These are phyloP conservation scores for Tuber indicum DNA, from an alignment of 495 filamentous ascomycete species.

Conservation along the genomic window DNA sequence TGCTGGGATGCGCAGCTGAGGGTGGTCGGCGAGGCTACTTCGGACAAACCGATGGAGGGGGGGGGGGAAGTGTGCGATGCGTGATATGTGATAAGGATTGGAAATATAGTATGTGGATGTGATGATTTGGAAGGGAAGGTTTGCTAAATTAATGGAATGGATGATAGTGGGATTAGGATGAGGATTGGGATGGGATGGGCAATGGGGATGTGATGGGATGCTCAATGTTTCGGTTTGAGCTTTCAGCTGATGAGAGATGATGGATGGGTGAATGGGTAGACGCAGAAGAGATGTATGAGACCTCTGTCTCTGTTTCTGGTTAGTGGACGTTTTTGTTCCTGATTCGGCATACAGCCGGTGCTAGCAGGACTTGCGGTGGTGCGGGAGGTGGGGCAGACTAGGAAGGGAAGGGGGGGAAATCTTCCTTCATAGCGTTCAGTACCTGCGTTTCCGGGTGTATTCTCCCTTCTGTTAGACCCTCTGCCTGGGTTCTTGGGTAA, in stretches of 20 bases:
- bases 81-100: neutral
- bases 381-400: neutral
- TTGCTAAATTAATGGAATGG: neutral
- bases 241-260: neutral
- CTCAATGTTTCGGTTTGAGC: conserved; percentile 5
- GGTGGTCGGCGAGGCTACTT: neutral
- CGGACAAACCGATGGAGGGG: neutral
- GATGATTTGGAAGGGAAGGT: neutral
- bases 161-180: neutral
- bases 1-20: neutral
- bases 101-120: neutral
- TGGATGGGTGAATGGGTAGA: neutral
- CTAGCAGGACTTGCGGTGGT: neutral
- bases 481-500: neutral
- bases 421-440: conserved; percentile 3
- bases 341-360: neutral
- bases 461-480: neutral
- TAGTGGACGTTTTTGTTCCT: neutral
- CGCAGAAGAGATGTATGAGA: neutral
- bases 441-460: neutral
- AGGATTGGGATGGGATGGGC: neutral
- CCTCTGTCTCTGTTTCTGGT: neutral
- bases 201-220: neutral
- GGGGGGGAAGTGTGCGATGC: neutral
- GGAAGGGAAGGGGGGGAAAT: neutral